A percentile compares a stretch with the other conserved stretches of the same genome.
phyloP scores from a whole-genome alignment of 2,329 filamentous ascomycete genomes.

The Purpureocillium takamizusanense region DNA sequence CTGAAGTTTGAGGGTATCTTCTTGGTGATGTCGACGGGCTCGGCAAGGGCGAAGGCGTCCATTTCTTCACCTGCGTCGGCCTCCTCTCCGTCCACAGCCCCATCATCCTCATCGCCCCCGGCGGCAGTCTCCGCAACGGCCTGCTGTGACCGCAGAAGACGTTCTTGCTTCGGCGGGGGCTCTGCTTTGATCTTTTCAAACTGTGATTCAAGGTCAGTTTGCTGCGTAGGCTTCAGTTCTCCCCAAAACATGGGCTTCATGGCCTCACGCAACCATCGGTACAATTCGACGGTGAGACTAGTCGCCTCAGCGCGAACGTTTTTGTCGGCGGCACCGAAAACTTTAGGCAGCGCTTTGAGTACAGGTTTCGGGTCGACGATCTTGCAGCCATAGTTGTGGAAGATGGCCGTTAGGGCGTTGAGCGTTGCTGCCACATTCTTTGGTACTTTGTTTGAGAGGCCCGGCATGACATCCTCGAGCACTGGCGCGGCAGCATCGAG shows the following conservation, averaged over 20 bases:
- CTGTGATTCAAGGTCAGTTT: constrained; percentile 83
- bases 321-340: constrained; percentile 94
- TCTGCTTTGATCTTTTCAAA: constrained; percentile 93
- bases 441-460: constrained; percentile 78
- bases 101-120: constrained; percentile 46
- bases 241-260: constrained; percentile 98
- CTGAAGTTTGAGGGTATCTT: constrained; percentile 76
- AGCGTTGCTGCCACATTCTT: constrained; percentile 72
- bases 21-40: constrained; percentile 76
- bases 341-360: constrained; percentile 79
- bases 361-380: constrained; percentile 87
- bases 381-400: constrained; percentile 92
- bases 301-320: constrained; percentile 94
- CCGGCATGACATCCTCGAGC: constrained; percentile 81
- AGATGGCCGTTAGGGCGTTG: constrained; percentile 70
- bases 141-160: constrained; percentile 82
- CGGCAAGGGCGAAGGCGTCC: constrained; percentile 72
- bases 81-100: constrained; percentile 47
- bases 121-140: constrained; percentile 67
- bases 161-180: constrained; percentile 77
- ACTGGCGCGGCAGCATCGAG: constrained; percentile 78
- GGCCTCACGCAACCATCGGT: constrained; percentile 92
- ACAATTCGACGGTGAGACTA: constrained; percentile 84
- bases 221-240: constrained; percentile 90
- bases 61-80: constrained; percentile 50